Evolutionary conservation across 2,329 filamentous ascomycete species (phyloP), one percentile per base, ranked within the genome.

Genomic region (Dissoconium aciculare): DNA sequence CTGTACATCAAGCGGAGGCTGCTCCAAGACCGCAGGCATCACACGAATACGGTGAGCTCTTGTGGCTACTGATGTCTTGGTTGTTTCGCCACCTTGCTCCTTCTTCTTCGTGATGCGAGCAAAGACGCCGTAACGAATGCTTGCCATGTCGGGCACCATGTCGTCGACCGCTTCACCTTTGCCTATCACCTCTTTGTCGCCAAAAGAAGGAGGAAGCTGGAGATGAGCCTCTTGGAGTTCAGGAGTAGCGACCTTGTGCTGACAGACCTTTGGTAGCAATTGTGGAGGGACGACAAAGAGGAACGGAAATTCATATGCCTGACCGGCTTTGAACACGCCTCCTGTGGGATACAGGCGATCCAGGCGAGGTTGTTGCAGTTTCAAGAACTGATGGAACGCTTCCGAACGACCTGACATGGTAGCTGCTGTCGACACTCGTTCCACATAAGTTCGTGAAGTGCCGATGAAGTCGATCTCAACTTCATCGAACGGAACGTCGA

Each of bases 241-340:
- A 15, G 59, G 53, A 36, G 66, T 65, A 14, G 56, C 56, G 11
- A 62, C 58, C 23, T 48, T 43, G 51, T 78, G 73, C 11, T 55
- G 56, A 53, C 74, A 78, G 27, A 67, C 53, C 37, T 64, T 63
- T 4, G 71, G 71, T 0, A 78, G 62, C 3, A 78, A 54, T 11
- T 64, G 63, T 17, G 66, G 58, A 0, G 74, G 74, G 2, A 78
- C 60, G 33, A 71, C 69, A 44, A 78, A 78, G 15, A 63, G 64
- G 47, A 78, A 78, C 1, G 69, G 67, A 35, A 76, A 71, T 5
- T 52, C 59, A 50, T 77, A 76, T 8, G 55, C 59, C 37, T 57
- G 58, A 9, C 64, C 66, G n/a, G 65, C 61, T 42, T 65, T 58
- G 3, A 73, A 53, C 4, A 72, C 55, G 15, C 65, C 58, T 21